Evolutionary conservation across 2,329 filamentous ascomycete genomes (phyloP).

Genomic region (Claviceps paspali): DNA sequence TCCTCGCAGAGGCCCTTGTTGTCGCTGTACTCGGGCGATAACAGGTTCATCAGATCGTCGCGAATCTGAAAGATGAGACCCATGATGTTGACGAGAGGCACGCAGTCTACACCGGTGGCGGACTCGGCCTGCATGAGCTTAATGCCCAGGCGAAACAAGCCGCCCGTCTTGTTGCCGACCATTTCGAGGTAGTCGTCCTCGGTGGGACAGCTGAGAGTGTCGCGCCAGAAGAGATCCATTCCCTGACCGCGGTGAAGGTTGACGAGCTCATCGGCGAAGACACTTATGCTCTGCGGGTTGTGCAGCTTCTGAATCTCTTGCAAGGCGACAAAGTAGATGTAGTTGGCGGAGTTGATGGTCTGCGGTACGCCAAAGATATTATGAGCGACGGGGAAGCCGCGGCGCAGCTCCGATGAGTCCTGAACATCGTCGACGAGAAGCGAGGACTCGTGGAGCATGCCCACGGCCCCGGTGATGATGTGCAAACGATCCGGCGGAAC

Average conservation of each 20-base stretch:
- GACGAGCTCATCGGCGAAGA: conserved; percentile 69
- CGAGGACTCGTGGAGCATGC: conserved; percentile 75
- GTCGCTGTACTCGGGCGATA: conserved; percentile 55
- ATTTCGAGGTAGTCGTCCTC: conserved; percentile 91
- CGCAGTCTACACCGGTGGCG: conserved; percentile 44
- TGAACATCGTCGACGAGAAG: conserved; percentile 80
- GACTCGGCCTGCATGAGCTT: conserved; percentile 78
- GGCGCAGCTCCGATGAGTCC: conserved; percentile 60
- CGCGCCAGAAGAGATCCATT: conserved; percentile 84
- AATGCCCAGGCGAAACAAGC: conserved; percentile 69
- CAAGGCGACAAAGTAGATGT: conserved; percentile 70
- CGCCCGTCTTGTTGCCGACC: conserved; percentile 83
- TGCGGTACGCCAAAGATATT: conserved; percentile 74
- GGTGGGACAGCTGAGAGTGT: conserved; percentile 67
- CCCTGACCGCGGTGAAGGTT: conserved; percentile 79
- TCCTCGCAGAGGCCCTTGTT: conserved; percentile 95
- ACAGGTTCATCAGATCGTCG: conserved; percentile 87
- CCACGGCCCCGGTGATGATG: conserved; percentile 64
- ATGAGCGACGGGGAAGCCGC: conserved; percentile 71
- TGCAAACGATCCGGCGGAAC: conserved; percentile 55
- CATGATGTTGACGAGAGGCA: conserved; percentile 71
- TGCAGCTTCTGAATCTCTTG: conserved; percentile 57
- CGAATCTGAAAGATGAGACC: conserved; percentile 83
- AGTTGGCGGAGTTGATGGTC: conserved; percentile 84
- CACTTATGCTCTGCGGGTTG: conserved; percentile 50